A percentile compares a stretch with the other conserved stretches of the same genome.
These are phyloP conservation scores for Brassica incana DNA, from an alignment of 345 rosid species.

Conservation along the genomic window DNA sequence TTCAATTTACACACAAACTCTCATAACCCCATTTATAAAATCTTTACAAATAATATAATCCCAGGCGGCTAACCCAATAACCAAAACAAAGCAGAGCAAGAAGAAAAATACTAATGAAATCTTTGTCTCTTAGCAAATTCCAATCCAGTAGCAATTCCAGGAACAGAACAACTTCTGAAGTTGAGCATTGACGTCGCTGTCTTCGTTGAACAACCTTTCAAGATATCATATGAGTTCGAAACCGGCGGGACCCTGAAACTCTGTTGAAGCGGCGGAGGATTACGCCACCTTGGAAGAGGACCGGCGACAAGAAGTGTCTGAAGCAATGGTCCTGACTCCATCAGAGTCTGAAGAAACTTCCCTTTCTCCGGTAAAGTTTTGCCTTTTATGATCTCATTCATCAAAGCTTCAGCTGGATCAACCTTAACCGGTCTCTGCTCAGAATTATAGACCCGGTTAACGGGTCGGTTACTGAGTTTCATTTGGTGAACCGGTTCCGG, in stretches of 20 bases:
- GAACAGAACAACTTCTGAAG: slow-evolving; percentile 43
- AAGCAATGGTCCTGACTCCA: slow-evolving; percentile 81
- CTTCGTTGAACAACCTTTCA: slow-evolving; percentile 34
- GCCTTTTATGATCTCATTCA: slow-evolving; percentile 58
- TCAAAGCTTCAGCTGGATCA: slow-evolving; percentile 45
- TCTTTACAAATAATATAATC: slow-evolving; percentile 30
- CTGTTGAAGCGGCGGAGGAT: slow-evolving; percentile 78
- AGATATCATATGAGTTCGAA: slow-evolving; percentile 42
- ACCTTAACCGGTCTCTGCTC: slow-evolving; percentile 28
- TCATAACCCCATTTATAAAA: not conserved
- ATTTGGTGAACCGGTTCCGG: slow-evolving; percentile 39
- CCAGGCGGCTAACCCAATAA: slow-evolving; percentile 4
- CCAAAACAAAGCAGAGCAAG: slow-evolving; percentile 7
- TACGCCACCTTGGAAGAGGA: slow-evolving; percentile 89
- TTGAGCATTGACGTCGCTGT: slow-evolving; percentile 39
- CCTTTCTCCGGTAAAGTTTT: slow-evolving; percentile 69
- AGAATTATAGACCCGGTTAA: slow-evolving; percentile 17
- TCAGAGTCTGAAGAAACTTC: slow-evolving; percentile 64
- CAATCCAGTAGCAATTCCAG: slow-evolving; percentile 44
- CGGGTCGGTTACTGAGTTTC: slow-evolving; percentile 7
- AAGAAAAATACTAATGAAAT: slow-evolving; percentile 44
- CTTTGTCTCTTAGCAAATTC: slow-evolving; percentile 61
- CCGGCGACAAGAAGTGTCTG: slow-evolving; percentile 81
- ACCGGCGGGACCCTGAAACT: slow-evolving; percentile 59
- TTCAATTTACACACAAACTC: slow-evolving; percentile 27